These are phyloP conservation scores for Cardamine resedifolia DNA, from an alignment of 345 rosid species.

Conservation along the genomic window DNA sequence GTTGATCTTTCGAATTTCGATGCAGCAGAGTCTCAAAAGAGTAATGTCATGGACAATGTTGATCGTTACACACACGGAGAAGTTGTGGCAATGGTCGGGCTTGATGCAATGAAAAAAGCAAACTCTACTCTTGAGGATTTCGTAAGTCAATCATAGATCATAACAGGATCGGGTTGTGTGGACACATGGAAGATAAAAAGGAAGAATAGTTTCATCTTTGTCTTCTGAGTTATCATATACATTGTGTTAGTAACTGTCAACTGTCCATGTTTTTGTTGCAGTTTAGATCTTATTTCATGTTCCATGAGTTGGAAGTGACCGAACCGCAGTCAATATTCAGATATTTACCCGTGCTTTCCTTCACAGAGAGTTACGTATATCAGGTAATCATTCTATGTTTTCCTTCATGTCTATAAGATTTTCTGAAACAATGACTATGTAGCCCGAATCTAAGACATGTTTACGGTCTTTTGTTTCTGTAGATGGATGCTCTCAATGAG, in stretches of 20 bases:
- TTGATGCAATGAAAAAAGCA: slow-evolving; percentile 82
- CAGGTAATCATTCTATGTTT: slow-evolving; percentile 50
- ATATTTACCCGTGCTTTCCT: slow-evolving; percentile 72
- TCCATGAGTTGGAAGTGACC: slow-evolving; percentile 68
- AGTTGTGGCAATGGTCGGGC: slow-evolving; percentile 54
- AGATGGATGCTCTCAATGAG: slow-evolving; percentile 86
- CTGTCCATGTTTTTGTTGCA: slow-evolving; percentile 38
- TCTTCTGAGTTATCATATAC: neutral
- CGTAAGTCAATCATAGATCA: slow-evolving; percentile 49
- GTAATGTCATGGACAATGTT: slow-evolving; percentile 15
- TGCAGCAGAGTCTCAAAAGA: slow-evolving; percentile 26
- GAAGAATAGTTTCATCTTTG: neutral
- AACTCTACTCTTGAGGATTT: slow-evolving; percentile 95
- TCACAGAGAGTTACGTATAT: slow-evolving; percentile 79
- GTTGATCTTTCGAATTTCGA: neutral
- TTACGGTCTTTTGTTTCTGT: slow-evolving; percentile 40
- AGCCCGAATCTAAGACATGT: neutral
- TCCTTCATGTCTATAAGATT: neutral
- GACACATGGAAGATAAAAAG: neutral
- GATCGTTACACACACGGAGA: slow-evolving; percentile 15
- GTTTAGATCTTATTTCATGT: slow-evolving; percentile 97
- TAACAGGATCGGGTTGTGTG: neutral
- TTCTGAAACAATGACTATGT: neutral
- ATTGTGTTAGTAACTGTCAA: neutral
- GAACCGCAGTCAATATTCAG: slow-evolving; percentile 55